Evolutionary conservation across 1,139 yeast species (phyloP), one percentile per base, ranked within the genome.

Genomic region (Candida gigantensis): DNA sequence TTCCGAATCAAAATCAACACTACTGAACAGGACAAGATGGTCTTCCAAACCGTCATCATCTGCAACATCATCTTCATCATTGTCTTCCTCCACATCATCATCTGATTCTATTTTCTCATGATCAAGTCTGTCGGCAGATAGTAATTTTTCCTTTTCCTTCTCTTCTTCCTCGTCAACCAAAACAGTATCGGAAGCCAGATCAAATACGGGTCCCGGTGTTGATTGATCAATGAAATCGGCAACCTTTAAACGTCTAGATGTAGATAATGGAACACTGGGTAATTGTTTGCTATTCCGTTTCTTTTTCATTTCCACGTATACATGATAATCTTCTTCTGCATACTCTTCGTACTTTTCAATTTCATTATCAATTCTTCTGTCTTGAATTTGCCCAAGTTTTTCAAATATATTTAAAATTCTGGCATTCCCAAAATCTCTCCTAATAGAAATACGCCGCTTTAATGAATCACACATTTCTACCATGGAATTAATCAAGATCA

Each of bases 401-500:
- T 68, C 69, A 33, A 74, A 68, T 1, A 75, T 55, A 32, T 54
- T 55, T 7, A 53, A 41, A 4, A 77, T 43, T 8, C 76, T 59
- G 1, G 74, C 64, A 27, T 70, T 72, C 14, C 57, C 60, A 14
- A 77, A 57, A 37, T 72, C 72, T 17, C 62, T 50, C 37, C 81
- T 53, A 16, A 74, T 47, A 2, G 53, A 36, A 4, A 60, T 52
- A 38, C 81, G 53, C 6, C 55, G 57, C 26, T 55, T 51, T 2
- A 60, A 45, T 17, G 57, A 52, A 1, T 52, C 53, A 7, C 70
- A 61, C n/a, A 68, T 64, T 8, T 60, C 61, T 4, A 75, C 55
- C 12, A 76, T 48, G 1, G 72, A 61, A 38, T 73, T 69, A 4
- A 74, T 50, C 33, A 77, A 52, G 31, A 75, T 64, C 11, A 75